phyloP scores from a whole-genome alignment of 1,284 basidiomycete species.

The Leccinum fallax region DNA sequence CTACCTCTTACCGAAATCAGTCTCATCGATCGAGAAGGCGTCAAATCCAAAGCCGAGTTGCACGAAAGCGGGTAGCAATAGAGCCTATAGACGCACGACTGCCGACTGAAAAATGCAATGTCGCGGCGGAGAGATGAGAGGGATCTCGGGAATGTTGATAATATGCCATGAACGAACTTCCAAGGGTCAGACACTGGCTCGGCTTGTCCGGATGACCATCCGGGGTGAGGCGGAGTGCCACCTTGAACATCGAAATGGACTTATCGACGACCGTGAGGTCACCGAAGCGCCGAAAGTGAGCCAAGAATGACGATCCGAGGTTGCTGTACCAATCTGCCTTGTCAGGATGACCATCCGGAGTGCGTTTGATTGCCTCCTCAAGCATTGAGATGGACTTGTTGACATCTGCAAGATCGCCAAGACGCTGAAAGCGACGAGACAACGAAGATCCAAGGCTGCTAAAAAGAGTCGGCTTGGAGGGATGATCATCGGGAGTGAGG shows the following conservation, averaged over 20 bases:
- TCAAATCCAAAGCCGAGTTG: not conserved
- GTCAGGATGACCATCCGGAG: not conserved
- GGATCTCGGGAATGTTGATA: not conserved
- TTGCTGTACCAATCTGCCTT: not conserved
- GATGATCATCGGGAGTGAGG: not conserved
- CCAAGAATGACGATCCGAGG: not conserved
- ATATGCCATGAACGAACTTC: not conserved
- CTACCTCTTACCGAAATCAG: no score
- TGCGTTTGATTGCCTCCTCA: not conserved
- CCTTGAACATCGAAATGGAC: not conserved
- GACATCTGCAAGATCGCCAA: not conserved
- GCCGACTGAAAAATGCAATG: not conserved
- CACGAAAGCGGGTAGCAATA: not conserved
- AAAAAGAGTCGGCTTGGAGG: not conserved
- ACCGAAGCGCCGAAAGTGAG: not conserved
- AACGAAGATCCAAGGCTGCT: not conserved
- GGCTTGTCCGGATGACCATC: not conserved
- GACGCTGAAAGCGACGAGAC: not conserved
- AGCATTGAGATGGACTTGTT: not conserved
- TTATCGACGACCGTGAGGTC: not conserved
- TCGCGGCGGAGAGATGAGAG: not conserved
- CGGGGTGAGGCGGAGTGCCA: not conserved
- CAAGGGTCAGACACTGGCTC: not conserved
- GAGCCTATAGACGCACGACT: not conserved
- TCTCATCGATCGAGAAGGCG: no score